Conservation (phyloP, 1,139 yeast genomes). For the Casaregolazyma suthepensis region DNA sequence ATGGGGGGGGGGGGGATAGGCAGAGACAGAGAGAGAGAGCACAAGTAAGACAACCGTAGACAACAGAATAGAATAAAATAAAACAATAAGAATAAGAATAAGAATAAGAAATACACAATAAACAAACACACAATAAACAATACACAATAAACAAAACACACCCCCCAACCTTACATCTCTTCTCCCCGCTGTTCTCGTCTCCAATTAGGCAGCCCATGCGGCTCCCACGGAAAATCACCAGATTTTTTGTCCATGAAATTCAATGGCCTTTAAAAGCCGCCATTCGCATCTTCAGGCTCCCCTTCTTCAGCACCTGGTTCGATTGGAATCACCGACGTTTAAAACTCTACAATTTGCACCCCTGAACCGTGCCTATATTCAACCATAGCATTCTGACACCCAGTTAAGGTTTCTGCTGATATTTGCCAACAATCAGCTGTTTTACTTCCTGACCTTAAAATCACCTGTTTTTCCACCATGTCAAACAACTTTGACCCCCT, state of each 20-base stretch:
- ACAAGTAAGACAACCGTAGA: no score
- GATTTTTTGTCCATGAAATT: slow-evolving; percentile 2
- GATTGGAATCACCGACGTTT: not conserved
- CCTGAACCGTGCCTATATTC: not conserved
- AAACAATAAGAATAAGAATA: no score
- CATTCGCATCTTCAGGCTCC: not conserved
- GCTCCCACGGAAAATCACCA: slow-evolving; percentile 5
- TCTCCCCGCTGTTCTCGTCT: not conserved
- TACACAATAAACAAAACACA: not conserved
- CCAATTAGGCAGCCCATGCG: not conserved
- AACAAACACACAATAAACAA: not conserved
- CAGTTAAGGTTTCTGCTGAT: not conserved
- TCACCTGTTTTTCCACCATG: not conserved
- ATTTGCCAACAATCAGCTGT: not conserved
- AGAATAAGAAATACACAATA: no score
- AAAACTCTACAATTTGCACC: not conserved
- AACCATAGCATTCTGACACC: not conserved
- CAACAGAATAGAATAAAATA: no score
- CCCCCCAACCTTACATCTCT: not conserved
- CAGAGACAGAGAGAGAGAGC: no score
- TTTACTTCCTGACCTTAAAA: no score
- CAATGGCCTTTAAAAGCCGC: slow-evolving; percentile 1
- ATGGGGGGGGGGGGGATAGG: not conserved
- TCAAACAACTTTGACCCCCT: slow-evolving; percentile 13
- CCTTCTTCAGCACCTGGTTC: not conserved